These are phyloP conservation scores for Diaporthe citrichinensis DNA, from an alignment of 2,329 filamentous ascomycete genomes.

Conservation along the genomic window DNA sequence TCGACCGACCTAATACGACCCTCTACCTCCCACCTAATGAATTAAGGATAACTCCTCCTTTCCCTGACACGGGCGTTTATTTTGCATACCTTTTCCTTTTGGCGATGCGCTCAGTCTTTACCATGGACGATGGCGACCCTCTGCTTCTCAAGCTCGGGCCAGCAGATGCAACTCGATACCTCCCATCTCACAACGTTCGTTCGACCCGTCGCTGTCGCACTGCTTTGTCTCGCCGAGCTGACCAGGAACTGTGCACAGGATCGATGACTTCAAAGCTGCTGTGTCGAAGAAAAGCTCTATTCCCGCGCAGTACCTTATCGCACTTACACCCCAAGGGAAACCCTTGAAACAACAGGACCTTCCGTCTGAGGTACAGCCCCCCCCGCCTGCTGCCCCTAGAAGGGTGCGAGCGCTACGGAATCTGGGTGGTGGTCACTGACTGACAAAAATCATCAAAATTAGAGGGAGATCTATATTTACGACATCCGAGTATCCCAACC, in stretches of 20 bases:
- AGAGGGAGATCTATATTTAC: slow-evolving; percentile 94
- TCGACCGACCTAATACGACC: neutral
- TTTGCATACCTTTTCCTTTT: neutral
- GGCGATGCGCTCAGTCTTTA: slow-evolving; percentile 34
- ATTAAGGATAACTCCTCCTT: neutral
- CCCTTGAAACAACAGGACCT: slow-evolving; percentile 86
- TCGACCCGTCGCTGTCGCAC: slow-evolving; percentile 44
- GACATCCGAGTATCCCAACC: slow-evolving; percentile 82
- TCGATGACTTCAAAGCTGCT: slow-evolving; percentile 89
- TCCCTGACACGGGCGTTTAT: neutral
- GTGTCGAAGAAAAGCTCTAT: slow-evolving; percentile 83
- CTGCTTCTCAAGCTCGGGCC: slow-evolving; percentile 76
- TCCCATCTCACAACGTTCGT: slow-evolving; percentile 81
- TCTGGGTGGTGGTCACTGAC: neutral
- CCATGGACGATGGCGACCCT: slow-evolving; percentile 37
- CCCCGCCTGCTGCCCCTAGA: neutral
- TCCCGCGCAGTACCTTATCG: slow-evolving; percentile 83
- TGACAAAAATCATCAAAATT: slow-evolving; percentile 25
- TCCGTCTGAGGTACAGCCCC: slow-evolving; percentile 77
- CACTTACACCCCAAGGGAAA: slow-evolving; percentile 87
- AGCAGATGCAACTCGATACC: slow-evolving; percentile 84
- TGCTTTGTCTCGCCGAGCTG: slow-evolving; percentile 36
- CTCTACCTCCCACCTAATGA: slow-evolving; percentile 21
- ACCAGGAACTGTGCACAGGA: slow-evolving; percentile 60
- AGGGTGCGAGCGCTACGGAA: neutral